Percentiles rank a stretch among this genome's conserved stretches.
These are phyloP conservation scores for Amanita rimosa DNA, from an alignment of 768 basidiomycete genomes.

Conservation along the genomic window DNA sequence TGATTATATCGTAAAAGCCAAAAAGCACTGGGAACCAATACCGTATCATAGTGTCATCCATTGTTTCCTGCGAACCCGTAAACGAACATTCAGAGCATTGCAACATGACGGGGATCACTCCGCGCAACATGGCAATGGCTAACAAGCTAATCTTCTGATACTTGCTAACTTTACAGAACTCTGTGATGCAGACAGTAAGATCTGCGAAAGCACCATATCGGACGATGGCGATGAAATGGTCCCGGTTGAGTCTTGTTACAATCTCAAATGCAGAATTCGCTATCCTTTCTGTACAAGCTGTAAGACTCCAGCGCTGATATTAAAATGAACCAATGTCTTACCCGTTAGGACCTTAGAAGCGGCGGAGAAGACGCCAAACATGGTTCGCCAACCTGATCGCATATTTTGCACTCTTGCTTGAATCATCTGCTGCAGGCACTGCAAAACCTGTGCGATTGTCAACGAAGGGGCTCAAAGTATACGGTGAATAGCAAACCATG, in stretches of 20 bases:
- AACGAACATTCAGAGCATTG: conserved; percentile 55
- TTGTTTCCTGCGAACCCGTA: conserved; percentile 21
- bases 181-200: conserved; percentile 92
- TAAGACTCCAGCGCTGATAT: neutral
- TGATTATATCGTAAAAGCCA: conserved; percentile 99
- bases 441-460: conserved; percentile 55
- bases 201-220: conserved; percentile 93
- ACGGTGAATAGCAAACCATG: conserved; percentile 46
- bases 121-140: conserved; percentile 93
- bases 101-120: conserved; percentile 88
- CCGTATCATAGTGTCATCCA: conserved; percentile 84
- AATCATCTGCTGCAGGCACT: conserved; percentile 98
- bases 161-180: conserved; percentile 99
- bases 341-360: conserved; percentile 89
- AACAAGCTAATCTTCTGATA: conserved; percentile 96
- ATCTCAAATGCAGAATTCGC: conserved; percentile 93
- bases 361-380: conserved; percentile 98
- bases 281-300: conserved; percentile 55
- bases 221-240: conserved; percentile 87
- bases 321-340: conserved; percentile 17
- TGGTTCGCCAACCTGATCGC: conserved; percentile 97
- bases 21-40: conserved; percentile 97
- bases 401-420: conserved; percentile 91
- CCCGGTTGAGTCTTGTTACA: conserved; percentile 80
- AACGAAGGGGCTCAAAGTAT: neutral